A percentile compares a stretch with the other conserved stretches of the same genome.
Conservation (phyloP, 345 rosid genomes). For the Populus pruinosa region DNA sequence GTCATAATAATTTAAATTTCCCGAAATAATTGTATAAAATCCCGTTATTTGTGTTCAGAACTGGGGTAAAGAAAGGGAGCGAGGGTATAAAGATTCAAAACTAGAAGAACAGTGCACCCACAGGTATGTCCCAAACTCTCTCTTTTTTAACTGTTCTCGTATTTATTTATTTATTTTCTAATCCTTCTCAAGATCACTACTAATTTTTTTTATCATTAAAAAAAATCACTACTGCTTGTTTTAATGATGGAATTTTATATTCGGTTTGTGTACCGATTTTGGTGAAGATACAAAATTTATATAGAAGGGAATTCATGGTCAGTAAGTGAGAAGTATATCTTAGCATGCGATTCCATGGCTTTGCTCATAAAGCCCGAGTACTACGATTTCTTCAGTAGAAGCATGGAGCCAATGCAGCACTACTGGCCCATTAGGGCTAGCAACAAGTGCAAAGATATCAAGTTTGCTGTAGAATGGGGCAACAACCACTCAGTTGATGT, state of each 20-base stretch:
- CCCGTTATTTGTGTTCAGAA: background rate
- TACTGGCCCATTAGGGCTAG: slow-evolving; percentile 63
- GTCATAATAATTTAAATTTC: background rate
- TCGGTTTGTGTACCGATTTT: no score
- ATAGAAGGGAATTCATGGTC: slow-evolving; percentile 80
- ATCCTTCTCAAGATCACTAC: no score
- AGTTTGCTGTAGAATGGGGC: slow-evolving; percentile 79
- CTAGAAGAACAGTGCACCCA: slow-evolving; percentile 18
- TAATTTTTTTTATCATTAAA: no score
- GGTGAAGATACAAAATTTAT: slow-evolving; percentile 62
- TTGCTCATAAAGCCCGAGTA: slow-evolving; percentile 42
- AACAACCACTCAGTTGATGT: slow-evolving; percentile 39
- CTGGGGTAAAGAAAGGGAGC: slow-evolving; percentile 4
- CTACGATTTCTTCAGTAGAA: slow-evolving; percentile 60
- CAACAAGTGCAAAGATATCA: slow-evolving; percentile 49
- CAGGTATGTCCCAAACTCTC: background rate
- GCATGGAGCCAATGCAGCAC: slow-evolving; percentile 59
- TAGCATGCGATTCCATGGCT: slow-evolving; percentile 69
- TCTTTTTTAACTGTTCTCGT: background rate
- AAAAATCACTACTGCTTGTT: no score
- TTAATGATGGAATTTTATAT: no score
- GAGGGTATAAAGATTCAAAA: slow-evolving; percentile 11
- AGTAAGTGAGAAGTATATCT: slow-evolving; percentile 70
- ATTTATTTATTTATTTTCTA: no score
- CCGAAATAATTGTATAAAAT: background rate